A percentile compares a stretch with the other conserved stretches of the same genome.
phyloP scores from a whole-genome alignment of 495 filamentous ascomycete species.

The Opeltia flavorubescens region DNA sequence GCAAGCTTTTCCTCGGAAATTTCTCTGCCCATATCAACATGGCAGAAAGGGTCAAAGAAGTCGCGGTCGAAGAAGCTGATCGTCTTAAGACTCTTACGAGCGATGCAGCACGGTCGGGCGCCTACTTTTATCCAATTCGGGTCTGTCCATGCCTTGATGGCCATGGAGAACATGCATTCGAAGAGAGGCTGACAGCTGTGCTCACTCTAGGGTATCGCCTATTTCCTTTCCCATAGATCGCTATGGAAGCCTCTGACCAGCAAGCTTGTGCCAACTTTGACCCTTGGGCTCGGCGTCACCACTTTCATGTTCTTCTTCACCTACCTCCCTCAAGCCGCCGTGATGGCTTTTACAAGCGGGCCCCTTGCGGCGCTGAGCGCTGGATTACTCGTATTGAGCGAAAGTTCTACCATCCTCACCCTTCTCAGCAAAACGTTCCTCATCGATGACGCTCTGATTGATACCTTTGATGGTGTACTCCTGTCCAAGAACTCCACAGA shows the following conservation, averaged over 20 bases:
- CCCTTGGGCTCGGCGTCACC: conserved; percentile 59
- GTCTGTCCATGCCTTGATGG: conserved; percentile 26
- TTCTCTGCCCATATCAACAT: too few species aligned
- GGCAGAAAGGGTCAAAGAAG: conserved; percentile 29
- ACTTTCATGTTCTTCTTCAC: conserved; percentile 73
- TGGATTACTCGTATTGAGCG: conserved; percentile 61
- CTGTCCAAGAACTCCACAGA: conserved; percentile 36
- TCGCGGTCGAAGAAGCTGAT: conserved; percentile 27
- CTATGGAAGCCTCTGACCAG: conserved; percentile 53
- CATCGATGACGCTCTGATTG: conserved; percentile 64
- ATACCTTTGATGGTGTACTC: conserved; percentile 82
- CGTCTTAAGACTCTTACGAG: conserved; percentile 32
- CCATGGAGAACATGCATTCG: neutral
- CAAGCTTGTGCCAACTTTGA: conserved; percentile 51
- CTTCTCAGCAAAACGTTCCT: conserved; percentile 62
- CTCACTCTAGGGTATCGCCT: conserved; percentile 53
- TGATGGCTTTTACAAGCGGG: conserved; percentile 65
- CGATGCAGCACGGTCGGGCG: conserved; percentile 53
- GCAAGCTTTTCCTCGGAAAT: too few species aligned
- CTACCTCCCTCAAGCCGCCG: conserved; percentile 75
- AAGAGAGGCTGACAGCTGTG: neutral
- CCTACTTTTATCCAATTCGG: conserved; percentile 80
- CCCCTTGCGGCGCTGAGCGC: conserved; percentile 71
- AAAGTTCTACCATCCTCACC: conserved; percentile 66
- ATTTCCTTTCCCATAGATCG: conserved; percentile 53